phyloP scores from a whole-genome alignment of 2,329 filamentous ascomycete genomes.

The Annulohypoxylon truncatum region DNA sequence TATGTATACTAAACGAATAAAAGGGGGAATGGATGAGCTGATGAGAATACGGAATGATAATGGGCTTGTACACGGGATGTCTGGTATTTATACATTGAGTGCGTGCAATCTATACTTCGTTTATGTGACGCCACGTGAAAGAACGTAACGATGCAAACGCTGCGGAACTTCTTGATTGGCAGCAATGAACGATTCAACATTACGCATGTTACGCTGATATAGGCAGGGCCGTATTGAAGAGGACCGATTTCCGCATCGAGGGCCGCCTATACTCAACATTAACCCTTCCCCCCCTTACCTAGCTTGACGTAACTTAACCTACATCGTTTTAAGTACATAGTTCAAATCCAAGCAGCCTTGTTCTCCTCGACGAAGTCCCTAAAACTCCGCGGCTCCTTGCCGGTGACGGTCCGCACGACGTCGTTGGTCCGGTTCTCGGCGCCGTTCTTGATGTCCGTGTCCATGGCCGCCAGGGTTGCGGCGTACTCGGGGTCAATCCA shows the following conservation, averaged over 20 bases:
- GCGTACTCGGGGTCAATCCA: conserved; percentile 50
- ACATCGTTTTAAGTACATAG: background rate
- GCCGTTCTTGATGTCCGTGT: conserved; percentile 51
- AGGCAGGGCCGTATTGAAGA: background rate
- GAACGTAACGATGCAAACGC: background rate
- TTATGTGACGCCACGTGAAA: background rate
- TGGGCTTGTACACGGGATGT: background rate
- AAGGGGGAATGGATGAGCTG: conserved; percentile 11
- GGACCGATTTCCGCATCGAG: background rate
- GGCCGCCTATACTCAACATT: background rate
- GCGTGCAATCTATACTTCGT: background rate
- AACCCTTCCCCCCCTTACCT: background rate
- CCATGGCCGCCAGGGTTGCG: conserved; percentile 50
- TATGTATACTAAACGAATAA: conserved; percentile 36
- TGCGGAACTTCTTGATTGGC: background rate
- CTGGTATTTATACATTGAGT: background rate
- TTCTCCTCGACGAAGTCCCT: conserved; percentile 44
- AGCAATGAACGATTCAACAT: background rate
- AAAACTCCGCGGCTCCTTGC: conserved; percentile 49
- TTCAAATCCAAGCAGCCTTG: conserved; percentile 30
- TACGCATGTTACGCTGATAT: background rate
- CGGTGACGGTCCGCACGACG: conserved; percentile 51
- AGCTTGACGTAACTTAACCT: background rate
- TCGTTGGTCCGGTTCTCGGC: conserved; percentile 53
- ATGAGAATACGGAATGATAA: conserved; percentile 18